Evolutionary conservation across 345 rosid species (phyloP), one percentile per base, ranked within the genome.

Genomic region (Fremontodendron californicum): DNA sequence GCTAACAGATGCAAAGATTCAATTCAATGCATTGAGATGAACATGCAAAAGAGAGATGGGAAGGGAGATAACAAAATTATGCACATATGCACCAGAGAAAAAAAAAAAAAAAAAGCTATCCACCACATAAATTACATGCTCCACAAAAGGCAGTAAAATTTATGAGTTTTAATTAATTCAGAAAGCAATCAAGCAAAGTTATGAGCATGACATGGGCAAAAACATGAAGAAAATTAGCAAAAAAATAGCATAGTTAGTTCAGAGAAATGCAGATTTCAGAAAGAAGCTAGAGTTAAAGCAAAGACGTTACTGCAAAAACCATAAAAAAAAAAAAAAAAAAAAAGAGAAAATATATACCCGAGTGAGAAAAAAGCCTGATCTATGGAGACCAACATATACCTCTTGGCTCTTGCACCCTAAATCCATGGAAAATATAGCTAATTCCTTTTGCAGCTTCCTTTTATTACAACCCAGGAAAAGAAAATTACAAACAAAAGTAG

Each of bases 361-460:
- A 49, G 33, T 51, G 74, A 29, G 49, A 39, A 81, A 1, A 70
- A 73, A 43, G 73, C 39, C 2, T 5, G 78, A 78, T 46, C 72
- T 48, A 46, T 33, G 58, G 75, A 84, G 67, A 78, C 33, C 83
- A n/a, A n/a, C 77, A 55, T 69, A 71, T 78, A 78, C 87, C 88
- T 78, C 27, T 83, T 58, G 75, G 85, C 88, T 78, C 27, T 83
- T 58, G 75, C 73, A 37, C 64, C 81, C 85, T 40, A 81, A 85
- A 81, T 75, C 70, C 85, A 72, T 48, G 76, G 49, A 78, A 55
- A 37, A 35, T 55, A 39, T 2, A 78, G 73, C 49, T 75, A 45
- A 27, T 45, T 23, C 81, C 45, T 78, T 75, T 25, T 55, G 81
- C 48, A 29, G 33, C 71, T 67, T 60, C 23, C 67, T 67, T 19